A percentile compares a stretch with the other conserved stretches of the same genome.
These are phyloP conservation scores for Tetrahymena malaccensis DNA, from an alignment of 73 alveolate genomes.

Conservation along the genomic window DNA sequence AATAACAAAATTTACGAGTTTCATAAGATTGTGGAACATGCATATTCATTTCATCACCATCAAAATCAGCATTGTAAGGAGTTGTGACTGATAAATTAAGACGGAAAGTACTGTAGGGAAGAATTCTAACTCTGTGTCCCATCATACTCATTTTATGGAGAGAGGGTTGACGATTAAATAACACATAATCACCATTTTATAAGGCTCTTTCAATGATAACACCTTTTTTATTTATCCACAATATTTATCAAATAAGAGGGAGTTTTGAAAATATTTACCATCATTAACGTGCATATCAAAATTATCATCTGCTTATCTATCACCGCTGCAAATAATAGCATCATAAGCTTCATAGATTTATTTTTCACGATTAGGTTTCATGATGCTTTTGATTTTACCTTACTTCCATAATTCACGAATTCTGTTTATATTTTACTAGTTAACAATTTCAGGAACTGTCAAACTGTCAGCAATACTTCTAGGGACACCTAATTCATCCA, in stretches of 20 bases:
- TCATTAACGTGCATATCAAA: neutral
- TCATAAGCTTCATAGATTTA: slow-evolving; percentile 8
- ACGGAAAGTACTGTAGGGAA: slow-evolving; percentile 99
- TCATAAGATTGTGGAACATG: slow-evolving; percentile 97
- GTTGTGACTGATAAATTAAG: slow-evolving; percentile 97
- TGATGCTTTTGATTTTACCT: slow-evolving; percentile 18
- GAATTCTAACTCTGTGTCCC: slow-evolving; percentile 99
- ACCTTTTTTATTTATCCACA: slow-evolving; percentile 2
- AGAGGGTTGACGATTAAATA: slow-evolving; percentile 99
- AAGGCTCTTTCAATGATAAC: slow-evolving; percentile 97
- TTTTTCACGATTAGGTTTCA: slow-evolving; percentile 27
- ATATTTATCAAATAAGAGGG: neutral
- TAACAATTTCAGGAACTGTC: slow-evolving; percentile 40
- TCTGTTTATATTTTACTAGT: slow-evolving; percentile 24
- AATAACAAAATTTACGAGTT: slow-evolving; percentile 28
- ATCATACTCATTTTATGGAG: slow-evolving; percentile 99
- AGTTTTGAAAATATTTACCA: slow-evolving; percentile 15
- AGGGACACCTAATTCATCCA: slow-evolving; percentile 96
- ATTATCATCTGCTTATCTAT: neutral
- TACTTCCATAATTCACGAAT: slow-evolving; percentile 17
- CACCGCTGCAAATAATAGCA: neutral
- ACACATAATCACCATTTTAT: slow-evolving; percentile 95
- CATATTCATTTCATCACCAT: slow-evolving; percentile 99
- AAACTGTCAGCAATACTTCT: slow-evolving; percentile 31
- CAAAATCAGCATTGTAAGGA: slow-evolving; percentile 99